These are phyloP conservation scores for Zalaria sp. DNA, from an alignment of 2,329 filamentous ascomycete genomes.

Conservation along the genomic window DNA sequence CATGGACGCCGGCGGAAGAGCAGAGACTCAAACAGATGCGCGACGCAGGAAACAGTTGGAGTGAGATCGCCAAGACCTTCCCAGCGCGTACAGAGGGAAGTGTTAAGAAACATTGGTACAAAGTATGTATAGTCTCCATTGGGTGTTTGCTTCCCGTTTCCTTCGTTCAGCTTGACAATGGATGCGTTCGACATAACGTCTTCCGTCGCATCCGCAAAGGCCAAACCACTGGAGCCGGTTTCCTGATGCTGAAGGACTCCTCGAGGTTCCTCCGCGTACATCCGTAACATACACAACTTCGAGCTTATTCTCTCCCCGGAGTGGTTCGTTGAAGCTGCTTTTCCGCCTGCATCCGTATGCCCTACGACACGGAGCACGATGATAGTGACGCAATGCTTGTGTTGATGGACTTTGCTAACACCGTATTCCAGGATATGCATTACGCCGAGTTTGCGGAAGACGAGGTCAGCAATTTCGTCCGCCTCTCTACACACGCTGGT, in stretches of 20 bases:
- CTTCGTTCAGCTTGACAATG: background rate
- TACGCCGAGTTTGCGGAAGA: slow-evolving; percentile 97
- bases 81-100: slow-evolving; percentile 88
- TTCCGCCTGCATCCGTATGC: too few relatives aligned
- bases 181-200: slow-evolving; percentile 1
- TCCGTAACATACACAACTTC: too few relatives aligned
- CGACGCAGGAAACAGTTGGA: slow-evolving; percentile 88
- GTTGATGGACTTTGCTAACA: slow-evolving; percentile 11
- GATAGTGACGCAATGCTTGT: background rate
- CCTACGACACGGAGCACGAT: background rate
- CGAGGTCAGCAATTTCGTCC: slow-evolving; percentile 51
- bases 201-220: background rate
- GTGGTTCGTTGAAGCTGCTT: too few relatives aligned
- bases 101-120: slow-evolving; percentile 99
- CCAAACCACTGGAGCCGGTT: too few relatives aligned
- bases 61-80: slow-evolving; percentile 97
- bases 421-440: slow-evolving; percentile 70
- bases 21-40: slow-evolving; percentile 86
- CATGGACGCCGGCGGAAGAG: slow-evolving; percentile 93
- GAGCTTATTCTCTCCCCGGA: too few relatives aligned
- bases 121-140: slow-evolving; percentile 38
- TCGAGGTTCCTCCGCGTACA: too few relatives aligned
- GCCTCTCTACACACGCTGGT: slow-evolving; percentile 17
- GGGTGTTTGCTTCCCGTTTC: background rate
- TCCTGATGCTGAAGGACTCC: background rate